These are phyloP conservation scores for Botrytis paeoniae DNA, from an alignment of 2,329 filamentous ascomycete species.

Conservation along the genomic window DNA sequence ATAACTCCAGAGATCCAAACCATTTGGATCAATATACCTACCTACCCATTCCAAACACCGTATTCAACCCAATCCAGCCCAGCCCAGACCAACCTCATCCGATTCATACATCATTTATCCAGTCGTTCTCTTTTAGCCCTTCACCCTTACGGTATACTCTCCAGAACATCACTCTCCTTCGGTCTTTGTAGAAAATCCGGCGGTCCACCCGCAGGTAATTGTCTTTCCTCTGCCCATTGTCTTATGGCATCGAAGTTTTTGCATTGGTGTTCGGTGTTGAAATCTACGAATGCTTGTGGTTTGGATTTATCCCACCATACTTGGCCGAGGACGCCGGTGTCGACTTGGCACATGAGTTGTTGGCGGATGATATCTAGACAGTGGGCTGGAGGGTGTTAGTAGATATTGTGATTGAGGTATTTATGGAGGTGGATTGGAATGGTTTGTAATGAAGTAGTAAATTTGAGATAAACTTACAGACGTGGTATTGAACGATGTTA, in stretches of 20 bases:
- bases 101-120: neutral
- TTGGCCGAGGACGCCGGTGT: constrained; percentile 52
- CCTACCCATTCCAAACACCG: neutral
- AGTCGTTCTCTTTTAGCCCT: neutral
- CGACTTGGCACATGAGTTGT: constrained; percentile 53
- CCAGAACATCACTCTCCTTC: constrained; percentile 25
- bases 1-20: too few relatives aligned
- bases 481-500: constrained; percentile 47
- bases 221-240: constrained; percentile 49
- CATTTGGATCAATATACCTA: neutral
- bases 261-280: constrained; percentile 53
- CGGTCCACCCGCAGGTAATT: constrained; percentile 38
- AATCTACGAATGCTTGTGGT: constrained; percentile 48
- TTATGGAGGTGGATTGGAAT: neutral
- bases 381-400: constrained; percentile 42
- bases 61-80: neutral
- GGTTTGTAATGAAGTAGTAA: neutral
- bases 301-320: constrained; percentile 49
- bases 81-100: neutral
- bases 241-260: constrained; percentile 52
- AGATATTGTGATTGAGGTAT: neutral
- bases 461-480: constrained; percentile 43
- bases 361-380: constrained; percentile 55
- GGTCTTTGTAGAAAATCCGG: constrained; percentile 34
- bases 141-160: constrained; percentile 1